Conservation (phyloP, 257 asterid genomes). For the Solanum verrucosum region DNA sequence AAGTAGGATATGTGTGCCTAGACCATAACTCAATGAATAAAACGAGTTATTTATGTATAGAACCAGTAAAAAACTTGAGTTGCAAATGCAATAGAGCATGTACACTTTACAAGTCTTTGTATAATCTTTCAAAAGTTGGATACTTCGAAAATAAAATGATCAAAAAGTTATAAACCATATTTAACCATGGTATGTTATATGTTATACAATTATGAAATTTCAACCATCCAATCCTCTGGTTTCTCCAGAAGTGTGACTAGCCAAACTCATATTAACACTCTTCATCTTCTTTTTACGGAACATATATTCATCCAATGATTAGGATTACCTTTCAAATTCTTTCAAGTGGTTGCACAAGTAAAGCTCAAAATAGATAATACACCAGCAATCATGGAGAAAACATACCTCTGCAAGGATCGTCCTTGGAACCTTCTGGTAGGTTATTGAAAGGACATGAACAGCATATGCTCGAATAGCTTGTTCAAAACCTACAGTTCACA, state of each 20-base stretch:
- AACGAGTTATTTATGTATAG: neutral
- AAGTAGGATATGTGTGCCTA: neutral
- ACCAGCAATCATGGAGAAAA: neutral
- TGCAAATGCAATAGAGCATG: neutral
- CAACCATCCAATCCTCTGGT: neutral
- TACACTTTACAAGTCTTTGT: neutral
- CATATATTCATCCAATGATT: neutral
- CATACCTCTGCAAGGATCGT: constrained; percentile 86
- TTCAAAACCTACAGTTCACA: constrained; percentile 53
- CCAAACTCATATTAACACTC: neutral
- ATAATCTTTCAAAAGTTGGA: neutral
- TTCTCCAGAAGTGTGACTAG: neutral
- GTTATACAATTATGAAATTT: neutral
- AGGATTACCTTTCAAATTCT: neutral
- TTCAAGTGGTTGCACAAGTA: neutral
- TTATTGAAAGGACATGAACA: constrained; percentile 66
- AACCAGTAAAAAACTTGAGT: neutral
- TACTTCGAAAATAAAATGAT: neutral
- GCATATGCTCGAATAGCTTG: constrained; percentile 86
- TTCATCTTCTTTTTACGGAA: neutral
- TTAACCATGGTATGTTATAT: neutral
- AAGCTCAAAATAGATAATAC: neutral
- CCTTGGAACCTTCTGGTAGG: constrained; percentile 64
- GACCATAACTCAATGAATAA: neutral
- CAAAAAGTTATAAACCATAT: neutral